Evolutionary conservation across 2,329 filamentous ascomycete genomes (phyloP).

Genomic region (Beauveria brongniartii): DNA sequence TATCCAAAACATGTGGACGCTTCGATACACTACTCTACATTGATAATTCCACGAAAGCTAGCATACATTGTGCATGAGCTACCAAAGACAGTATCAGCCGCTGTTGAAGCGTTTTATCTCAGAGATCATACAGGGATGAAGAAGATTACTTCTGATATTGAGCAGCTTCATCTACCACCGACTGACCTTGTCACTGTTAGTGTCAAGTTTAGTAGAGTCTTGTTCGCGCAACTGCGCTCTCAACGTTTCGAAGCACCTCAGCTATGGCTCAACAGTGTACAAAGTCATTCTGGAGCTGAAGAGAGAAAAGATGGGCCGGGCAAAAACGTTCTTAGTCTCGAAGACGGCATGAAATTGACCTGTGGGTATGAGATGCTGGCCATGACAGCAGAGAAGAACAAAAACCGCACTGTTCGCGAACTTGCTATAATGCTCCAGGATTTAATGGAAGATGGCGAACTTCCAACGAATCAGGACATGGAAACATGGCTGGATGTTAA

Average conservation of each 20-base stretch:
- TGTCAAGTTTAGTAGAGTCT: constrained; percentile 75
- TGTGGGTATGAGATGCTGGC: constrained; percentile 88
- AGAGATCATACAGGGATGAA: constrained; percentile 72
- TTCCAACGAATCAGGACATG: constrained; percentile 73
- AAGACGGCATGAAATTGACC: constrained; percentile 81
- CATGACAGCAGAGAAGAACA: constrained; percentile 55
- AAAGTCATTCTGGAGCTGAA: background rate
- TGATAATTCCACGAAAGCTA: constrained; percentile 72
- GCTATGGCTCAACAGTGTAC: constrained; percentile 33
- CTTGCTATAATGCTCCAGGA: constrained; percentile 71
- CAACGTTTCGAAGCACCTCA: constrained; percentile 68
- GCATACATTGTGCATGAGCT: constrained; percentile 70
- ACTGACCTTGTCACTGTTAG: constrained; percentile 72
- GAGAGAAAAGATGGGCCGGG: constrained; percentile 8
- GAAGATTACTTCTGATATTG: constrained; percentile 50
- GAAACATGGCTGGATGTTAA: constrained; percentile 51
- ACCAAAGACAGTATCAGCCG: constrained; percentile 70
- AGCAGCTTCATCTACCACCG: constrained; percentile 58
- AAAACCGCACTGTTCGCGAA: constrained; percentile 63
- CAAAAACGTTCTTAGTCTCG: constrained; percentile 30
- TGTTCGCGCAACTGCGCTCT: constrained; percentile 83
- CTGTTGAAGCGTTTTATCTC: constrained; percentile 86
- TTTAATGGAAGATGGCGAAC: constrained; percentile 59
- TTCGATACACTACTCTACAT: constrained; percentile 66
- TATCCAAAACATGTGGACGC: constrained; percentile 70